phyloP scores from a whole-genome alignment of 1,284 basidiomycete genomes.

The Cystobasidium slooffiae region DNA sequence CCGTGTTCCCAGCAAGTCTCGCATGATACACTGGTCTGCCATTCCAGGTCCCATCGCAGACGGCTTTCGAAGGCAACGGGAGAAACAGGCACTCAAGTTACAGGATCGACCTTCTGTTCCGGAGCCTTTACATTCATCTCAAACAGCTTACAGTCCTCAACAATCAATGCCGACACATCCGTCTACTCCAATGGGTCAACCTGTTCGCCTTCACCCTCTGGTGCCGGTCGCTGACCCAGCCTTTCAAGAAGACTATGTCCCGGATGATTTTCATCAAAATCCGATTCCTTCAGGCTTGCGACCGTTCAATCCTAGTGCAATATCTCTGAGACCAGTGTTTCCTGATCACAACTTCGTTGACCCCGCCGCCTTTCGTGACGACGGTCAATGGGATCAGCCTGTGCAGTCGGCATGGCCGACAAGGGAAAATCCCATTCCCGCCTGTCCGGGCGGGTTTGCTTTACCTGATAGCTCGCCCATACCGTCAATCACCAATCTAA shows the following conservation, averaged over 20 bases:
- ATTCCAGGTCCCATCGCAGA: conserved; percentile 14
- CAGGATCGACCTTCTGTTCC: background rate
- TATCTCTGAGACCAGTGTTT: too few species aligned
- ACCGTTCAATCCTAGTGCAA: too few species aligned
- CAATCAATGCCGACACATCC: background rate
- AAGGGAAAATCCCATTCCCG: too few species aligned
- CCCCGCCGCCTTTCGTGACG: too few species aligned
- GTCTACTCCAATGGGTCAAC: background rate
- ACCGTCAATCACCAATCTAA: too few species aligned
- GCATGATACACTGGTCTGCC: conserved; percentile 21
- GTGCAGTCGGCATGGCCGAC: too few species aligned
- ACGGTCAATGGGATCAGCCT: too few species aligned
- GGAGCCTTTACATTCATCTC: background rate
- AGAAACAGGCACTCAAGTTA: background rate
- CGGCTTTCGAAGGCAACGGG: conserved; percentile 15
- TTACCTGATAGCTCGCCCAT: too few species aligned
- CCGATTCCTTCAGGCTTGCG: background rate
- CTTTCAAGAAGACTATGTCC: background rate
- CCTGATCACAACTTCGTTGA: too few species aligned
- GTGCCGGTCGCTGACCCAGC: background rate
- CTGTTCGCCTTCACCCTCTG: background rate
- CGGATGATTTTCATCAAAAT: background rate
- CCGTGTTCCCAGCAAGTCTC: background rate
- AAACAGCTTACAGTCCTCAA: background rate
- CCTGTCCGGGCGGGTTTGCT: too few species aligned